Base-by-base conservation (phyloP, 1,284 basidiomycete species). In the Afroboletus lepidellus region DNA sequence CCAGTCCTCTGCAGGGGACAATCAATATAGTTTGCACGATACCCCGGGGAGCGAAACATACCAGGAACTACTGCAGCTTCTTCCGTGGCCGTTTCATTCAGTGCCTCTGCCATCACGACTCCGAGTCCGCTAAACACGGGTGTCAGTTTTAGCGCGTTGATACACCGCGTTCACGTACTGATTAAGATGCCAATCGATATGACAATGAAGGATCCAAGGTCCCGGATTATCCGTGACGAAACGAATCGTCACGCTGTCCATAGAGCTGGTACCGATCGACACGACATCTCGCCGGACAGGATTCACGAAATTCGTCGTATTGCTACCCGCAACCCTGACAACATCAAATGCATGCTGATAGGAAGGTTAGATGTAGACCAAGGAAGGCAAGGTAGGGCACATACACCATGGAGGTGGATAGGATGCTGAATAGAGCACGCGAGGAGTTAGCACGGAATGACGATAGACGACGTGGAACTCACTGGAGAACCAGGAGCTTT, bases 201-300 rank as follows among this genome's bases (percentile, higher is more conserved):
- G 73, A 39, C 72, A 3, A 27, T 27, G 3, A 2, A 46, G 61
- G 29, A 77, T 70, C 77, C 78, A 78, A 13, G 77, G 75, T 7
- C 77, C 78, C 3, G 74, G 58, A 47, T 79, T 80, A 46, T 78
- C 65, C 2, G 77, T 76, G 16, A 41, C 46, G 54, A 78, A 79
- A 37, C 77, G 74, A 38, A 79, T 72, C 5, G 74, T 76, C n/a
- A 74, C 72, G 21, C 72, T 72, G 51, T 72, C 67, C 3, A 59
- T 65, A 2, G 56, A 0, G 1, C 1, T 9, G 2, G 0, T 11
- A 3, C 66, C 67, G 0, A 64, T 46, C 5, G 60, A 64, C 2
- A 67, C 64, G 1, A 62, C 59, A 23, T 68, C 67, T 0, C 66
- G 58, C 7, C 64, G 56, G 21, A 70, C 56, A 2, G 66, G 66